Percentiles rank a stretch among this genome's conserved stretches.
These are phyloP conservation scores for Trichosporon ovoides DNA, from an alignment of 1,284 basidiomycete genomes.

Conservation along the genomic window DNA sequence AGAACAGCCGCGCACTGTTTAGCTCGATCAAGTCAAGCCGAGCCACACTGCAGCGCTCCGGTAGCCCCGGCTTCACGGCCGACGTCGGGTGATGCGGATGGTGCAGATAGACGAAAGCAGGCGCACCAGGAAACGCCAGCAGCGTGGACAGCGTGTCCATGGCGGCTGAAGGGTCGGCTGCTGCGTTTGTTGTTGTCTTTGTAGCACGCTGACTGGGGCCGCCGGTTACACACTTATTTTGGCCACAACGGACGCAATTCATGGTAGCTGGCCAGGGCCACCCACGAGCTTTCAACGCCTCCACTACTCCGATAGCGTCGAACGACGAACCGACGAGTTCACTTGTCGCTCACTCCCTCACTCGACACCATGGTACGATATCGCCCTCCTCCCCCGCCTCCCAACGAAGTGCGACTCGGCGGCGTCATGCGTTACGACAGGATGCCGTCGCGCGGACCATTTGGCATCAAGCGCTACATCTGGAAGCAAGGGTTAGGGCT, in stretches of 20 bases:
- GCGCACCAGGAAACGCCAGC: conserved; percentile 53
- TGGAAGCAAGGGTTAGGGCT: conserved; percentile 32
- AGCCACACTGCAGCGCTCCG: conserved; percentile 45
- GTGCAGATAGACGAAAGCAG: conserved; percentile 66
- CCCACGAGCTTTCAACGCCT: not conserved
- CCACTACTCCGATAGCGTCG: not conserved
- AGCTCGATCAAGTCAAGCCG: conserved; percentile 61
- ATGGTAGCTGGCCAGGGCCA: not conserved
- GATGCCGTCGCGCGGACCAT: conserved; percentile 14
- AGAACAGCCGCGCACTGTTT: conserved; percentile 62
- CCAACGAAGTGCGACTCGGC: conserved; percentile 15
- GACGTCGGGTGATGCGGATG: conserved; percentile 56
- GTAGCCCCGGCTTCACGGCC: conserved; percentile 35
- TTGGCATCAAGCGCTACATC: conserved; percentile 25
- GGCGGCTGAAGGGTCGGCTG: not conserved
- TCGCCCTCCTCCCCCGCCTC: conserved; percentile 23
- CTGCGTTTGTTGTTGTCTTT: not conserved
- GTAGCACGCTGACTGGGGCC: not conserved
- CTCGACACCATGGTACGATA: conserved; percentile 24
- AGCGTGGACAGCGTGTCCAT: conserved; percentile 51
- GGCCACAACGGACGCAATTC: not conserved
- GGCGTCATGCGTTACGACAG: conserved; percentile 19
- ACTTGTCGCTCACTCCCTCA: not conserved
- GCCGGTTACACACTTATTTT: not conserved
- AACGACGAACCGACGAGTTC: not conserved